These are phyloP conservation scores for Porogramme epimiltina DNA, from an alignment of 1,284 basidiomycete species.

Conservation along the genomic window DNA sequence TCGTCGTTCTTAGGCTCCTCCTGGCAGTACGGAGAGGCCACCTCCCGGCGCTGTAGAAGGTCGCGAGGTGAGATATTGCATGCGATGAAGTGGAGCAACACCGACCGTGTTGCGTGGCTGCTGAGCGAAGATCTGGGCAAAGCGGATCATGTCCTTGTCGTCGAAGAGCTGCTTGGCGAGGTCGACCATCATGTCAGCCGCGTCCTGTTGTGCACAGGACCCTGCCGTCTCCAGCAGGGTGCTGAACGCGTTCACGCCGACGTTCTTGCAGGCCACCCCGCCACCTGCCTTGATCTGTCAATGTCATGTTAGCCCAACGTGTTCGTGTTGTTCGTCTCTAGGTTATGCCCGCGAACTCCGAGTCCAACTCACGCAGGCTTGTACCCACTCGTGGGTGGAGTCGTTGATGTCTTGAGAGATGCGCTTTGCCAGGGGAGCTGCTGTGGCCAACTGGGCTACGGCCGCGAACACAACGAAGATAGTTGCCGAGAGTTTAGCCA, in stretches of 20 bases:
- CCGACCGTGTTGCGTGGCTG: slow-evolving; percentile 51
- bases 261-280: slow-evolving; percentile 50
- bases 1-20: slow-evolving; percentile 39
- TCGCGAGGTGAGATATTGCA: neutral
- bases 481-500: neutral
- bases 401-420: slow-evolving; percentile 36
- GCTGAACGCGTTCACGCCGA: slow-evolving; percentile 49
- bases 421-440: slow-evolving; percentile 28
- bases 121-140: slow-evolving; percentile 61
- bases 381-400: slow-evolving; percentile 35
- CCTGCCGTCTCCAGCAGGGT: slow-evolving; percentile 55
- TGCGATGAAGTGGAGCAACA: neutral
- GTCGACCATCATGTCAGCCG: slow-evolving; percentile 60
- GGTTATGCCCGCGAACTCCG: too few relatives aligned
- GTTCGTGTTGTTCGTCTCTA: neutral
- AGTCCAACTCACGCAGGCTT: slow-evolving; percentile 31
- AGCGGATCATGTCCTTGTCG: slow-evolving; percentile 53
- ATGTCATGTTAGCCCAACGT: slow-evolving; percentile 25
- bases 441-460: slow-evolving; percentile 9
- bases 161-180: slow-evolving; percentile 58
- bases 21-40: slow-evolving; percentile 40
- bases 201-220: slow-evolving; percentile 61
- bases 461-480: slow-evolving; percentile 14
- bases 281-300: slow-evolving; percentile 44
- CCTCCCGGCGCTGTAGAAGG: slow-evolving; percentile 34